Evolutionary conservation across 169 alveolate species (phyloP).

Genomic region (Cyclospora cayetanensis): DNA sequence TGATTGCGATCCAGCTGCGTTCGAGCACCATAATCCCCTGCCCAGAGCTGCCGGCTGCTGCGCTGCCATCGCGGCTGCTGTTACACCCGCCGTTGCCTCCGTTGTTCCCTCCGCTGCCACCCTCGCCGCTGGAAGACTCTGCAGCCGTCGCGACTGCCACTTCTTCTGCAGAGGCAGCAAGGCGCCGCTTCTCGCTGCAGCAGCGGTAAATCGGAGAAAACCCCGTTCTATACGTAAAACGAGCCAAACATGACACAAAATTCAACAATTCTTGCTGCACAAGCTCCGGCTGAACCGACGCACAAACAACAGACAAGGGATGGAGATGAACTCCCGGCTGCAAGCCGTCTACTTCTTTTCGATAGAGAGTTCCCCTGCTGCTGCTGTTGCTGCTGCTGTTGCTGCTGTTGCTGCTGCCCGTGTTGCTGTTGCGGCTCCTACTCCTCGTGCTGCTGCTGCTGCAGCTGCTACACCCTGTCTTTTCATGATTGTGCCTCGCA

Average conservation of each 20-base stretch:
- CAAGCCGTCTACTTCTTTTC: background rate
- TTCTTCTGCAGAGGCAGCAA: background rate
- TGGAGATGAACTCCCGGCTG: slow-evolving; percentile 4
- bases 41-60: background rate
- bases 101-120: background rate
- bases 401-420: background rate
- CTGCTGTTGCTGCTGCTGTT: background rate
- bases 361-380: background rate
- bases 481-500: background rate
- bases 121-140: background rate
- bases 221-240: slow-evolving; percentile 57
- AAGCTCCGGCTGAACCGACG: background rate
- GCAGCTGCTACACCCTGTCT: background rate
- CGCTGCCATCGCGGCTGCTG: background rate
- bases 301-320: background rate
- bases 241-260: background rate
- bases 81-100: background rate
- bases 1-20: slow-evolving; percentile 45
- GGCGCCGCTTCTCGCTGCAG: slow-evolving; percentile 42
- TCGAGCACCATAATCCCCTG: background rate
- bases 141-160: background rate
- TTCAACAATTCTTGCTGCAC: slow-evolving; percentile 31
- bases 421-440: background rate
- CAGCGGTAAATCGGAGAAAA: slow-evolving; percentile 60
- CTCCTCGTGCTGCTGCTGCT: background rate